Percentiles rank a stretch among this genome's conserved stretches.
Evolutionary conservation across 2,329 filamentous ascomycete species (phyloP).

Genomic region (Fusarium sp.): DNA sequence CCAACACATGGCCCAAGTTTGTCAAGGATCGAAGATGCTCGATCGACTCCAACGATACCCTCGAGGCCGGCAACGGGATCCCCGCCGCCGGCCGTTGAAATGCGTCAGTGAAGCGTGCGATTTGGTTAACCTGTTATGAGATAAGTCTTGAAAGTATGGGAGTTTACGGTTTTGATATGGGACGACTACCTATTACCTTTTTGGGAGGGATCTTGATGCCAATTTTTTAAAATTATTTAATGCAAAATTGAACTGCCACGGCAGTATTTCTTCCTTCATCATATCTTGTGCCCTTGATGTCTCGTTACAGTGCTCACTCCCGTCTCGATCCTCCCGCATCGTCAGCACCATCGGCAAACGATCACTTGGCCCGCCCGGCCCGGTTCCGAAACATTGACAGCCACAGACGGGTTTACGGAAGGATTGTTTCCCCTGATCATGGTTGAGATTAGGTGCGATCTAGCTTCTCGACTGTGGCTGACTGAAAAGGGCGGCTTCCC

Average conservation of each 20-base stretch:
- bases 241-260: constrained; percentile 20
- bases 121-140: constrained; percentile 7
- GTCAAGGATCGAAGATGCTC: constrained; percentile 61
- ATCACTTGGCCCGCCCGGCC: constrained; percentile 17
- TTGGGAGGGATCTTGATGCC: constrained; percentile 19
- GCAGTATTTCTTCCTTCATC: constrained; percentile 26
- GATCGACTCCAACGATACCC: constrained; percentile 48
- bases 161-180: constrained; percentile 32
- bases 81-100: constrained; percentile 7
- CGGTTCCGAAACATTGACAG: constrained; percentile 21
- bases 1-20: constrained; percentile 79
- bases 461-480: constrained; percentile 8
- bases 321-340: neutral
- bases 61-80: constrained; percentile 41
- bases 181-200: neutral
- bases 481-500: neutral
- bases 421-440: neutral
- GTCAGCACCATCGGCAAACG: neutral
- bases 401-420: constrained; percentile 5
- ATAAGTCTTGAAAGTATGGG: constrained; percentile 9
- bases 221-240: constrained; percentile 28
- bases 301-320: too few species aligned
- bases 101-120: neutral
- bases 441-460: neutral
- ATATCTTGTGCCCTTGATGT: neutral